Evolutionary conservation across 106 monocot genomes (phyloP).

Genomic region (Allium sativum): DNA sequence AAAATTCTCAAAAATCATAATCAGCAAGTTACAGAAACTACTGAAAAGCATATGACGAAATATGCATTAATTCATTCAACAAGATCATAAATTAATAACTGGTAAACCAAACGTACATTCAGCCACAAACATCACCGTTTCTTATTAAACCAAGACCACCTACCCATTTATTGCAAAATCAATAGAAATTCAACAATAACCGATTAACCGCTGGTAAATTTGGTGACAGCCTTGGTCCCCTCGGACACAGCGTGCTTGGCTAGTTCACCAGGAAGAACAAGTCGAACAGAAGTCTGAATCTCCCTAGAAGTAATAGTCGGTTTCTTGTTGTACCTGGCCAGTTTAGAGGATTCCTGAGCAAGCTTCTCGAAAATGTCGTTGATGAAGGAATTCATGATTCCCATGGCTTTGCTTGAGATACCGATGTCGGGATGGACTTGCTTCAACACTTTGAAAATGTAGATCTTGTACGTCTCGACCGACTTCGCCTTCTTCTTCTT

Average conservation of each 20-base stretch:
- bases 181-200: no score
- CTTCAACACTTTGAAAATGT: conserved; percentile 36
- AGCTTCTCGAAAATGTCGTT: conserved; percentile 99
- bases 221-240: conserved; percentile 42
- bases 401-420: conserved; percentile 92
- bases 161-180: no score
- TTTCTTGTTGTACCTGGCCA: conserved; percentile 77
- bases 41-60: no score
- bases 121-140: no score
- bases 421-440: conserved; percentile 35
- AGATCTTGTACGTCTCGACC: conserved; percentile 31
- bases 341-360: conserved; percentile 51
- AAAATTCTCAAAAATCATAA: no score
- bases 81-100: no score
- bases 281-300: conserved; percentile 72
- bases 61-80: no score
- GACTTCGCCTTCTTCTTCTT: no score
- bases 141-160: no score
- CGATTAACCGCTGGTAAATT: conserved; percentile 25
- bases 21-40: no score
- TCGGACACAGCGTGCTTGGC: conserved; percentile 60
- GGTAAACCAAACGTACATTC: no score
- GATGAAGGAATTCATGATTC: conserved; percentile 97
- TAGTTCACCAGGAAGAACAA: conserved; percentile 73
- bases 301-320: conserved; percentile 67